Evolutionary conservation across 2,329 filamentous ascomycete genomes (phyloP).

Genomic region (Trichoderma sp.): DNA sequence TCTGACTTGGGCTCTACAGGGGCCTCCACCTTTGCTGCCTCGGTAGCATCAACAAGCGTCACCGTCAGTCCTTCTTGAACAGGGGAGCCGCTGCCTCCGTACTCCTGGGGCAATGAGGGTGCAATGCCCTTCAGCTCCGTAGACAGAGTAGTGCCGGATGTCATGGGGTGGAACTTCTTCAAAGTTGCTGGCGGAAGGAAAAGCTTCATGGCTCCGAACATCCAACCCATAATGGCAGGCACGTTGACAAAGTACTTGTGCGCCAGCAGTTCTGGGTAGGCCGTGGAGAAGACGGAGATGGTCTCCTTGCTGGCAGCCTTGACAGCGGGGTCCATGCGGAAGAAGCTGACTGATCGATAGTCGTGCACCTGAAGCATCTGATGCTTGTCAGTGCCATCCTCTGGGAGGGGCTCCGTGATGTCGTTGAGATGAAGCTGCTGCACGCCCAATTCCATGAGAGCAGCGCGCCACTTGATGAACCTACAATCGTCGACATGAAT

Average conservation of each 20-base stretch:
- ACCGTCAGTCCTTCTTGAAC: constrained; percentile 40
- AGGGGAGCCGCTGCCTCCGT: constrained; percentile 68
- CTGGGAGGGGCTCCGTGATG: constrained; percentile 69
- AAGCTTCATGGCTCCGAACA: constrained; percentile 72
- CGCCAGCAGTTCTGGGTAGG: constrained; percentile 80
- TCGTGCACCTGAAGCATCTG: constrained; percentile 93
- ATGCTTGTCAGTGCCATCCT: constrained; percentile 76
- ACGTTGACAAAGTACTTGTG: constrained; percentile 97
- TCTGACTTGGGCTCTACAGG: constrained; percentile 8
- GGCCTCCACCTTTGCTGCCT: constrained; percentile 21
- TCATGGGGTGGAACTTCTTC: constrained; percentile 77
- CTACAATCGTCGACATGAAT: constrained; percentile 43
- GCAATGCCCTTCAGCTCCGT: constrained; percentile 59
- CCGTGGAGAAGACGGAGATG: constrained; percentile 74
- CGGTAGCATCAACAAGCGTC: constrained; percentile 26
- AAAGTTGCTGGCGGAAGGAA: constrained; percentile 71
- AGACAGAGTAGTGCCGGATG: constrained; percentile 68
- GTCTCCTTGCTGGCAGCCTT: constrained; percentile 76
- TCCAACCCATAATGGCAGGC: constrained; percentile 85
- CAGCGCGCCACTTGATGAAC: constrained; percentile 86
- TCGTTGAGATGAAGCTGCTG: constrained; percentile 67
- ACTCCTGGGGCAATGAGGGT: constrained; percentile 66
- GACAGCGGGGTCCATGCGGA: constrained; percentile 74
- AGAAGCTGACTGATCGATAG: constrained; percentile 83
- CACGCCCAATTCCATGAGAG: constrained; percentile 84